These are phyloP conservation scores for Teratosphaeriaceae sp. DNA, from an alignment of 2,329 filamentous ascomycete species.

Conservation along the genomic window DNA sequence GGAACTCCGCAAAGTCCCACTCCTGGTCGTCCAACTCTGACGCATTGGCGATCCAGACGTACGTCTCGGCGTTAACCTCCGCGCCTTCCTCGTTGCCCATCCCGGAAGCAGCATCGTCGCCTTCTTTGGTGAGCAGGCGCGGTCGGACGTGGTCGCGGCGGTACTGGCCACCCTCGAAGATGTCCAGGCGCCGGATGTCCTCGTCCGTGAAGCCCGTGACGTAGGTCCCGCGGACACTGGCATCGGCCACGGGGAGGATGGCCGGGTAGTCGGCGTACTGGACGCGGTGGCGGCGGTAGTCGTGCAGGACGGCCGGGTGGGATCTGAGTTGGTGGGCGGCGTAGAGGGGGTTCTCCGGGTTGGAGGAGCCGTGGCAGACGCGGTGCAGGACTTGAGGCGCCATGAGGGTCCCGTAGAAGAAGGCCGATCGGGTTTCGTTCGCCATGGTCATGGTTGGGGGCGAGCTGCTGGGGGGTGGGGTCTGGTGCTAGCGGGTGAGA, in stretches of 20 bases:
- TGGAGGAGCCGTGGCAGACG: constrained; percentile 63
- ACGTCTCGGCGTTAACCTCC: constrained; percentile 40
- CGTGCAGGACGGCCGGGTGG: constrained; percentile 67
- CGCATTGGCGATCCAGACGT: constrained; percentile 45
- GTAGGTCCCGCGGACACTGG: constrained; percentile 63
- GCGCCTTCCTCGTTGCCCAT: constrained; percentile 31
- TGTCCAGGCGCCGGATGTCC: constrained; percentile 69
- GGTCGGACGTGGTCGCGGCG: constrained; percentile 45
- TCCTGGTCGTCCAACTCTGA: constrained; percentile 60
- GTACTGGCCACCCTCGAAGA: constrained; percentile 77
- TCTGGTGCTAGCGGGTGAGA: no score
- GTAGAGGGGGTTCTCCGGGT: constrained; percentile 45
- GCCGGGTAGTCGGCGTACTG: constrained; percentile 70
- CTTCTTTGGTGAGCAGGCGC: constrained; percentile 13
- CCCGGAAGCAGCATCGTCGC: constrained; percentile 22
- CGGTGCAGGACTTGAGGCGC: constrained; percentile 79
- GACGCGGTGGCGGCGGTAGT: constrained; percentile 67
- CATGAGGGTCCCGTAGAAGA: constrained; percentile 71
- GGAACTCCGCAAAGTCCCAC: constrained; percentile 86
- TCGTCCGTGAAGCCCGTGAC: constrained; percentile 71
- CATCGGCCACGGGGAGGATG: constrained; percentile 49
- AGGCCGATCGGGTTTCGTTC: constrained; percentile 52
- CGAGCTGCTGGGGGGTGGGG: no score
- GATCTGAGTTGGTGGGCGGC: constrained; percentile 50
- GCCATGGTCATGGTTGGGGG: no score